These are phyloP conservation scores for Stephania japonica DNA, from an alignment of 164 flowering plant genomes.

Conservation along the genomic window DNA sequence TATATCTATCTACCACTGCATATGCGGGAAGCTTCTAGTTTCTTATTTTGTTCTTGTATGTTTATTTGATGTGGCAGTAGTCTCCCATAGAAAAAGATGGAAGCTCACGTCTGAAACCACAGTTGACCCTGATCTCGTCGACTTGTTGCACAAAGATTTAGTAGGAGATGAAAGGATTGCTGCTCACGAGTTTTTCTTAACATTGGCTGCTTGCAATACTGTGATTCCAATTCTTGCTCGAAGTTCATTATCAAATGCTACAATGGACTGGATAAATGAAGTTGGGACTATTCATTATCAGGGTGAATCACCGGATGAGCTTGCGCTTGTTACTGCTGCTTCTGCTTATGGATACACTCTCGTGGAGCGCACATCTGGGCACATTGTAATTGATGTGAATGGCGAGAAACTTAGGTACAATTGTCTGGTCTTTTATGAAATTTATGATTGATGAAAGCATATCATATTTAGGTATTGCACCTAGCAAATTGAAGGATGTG, in stretches of 20 bases:
- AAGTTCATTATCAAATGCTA: conserved; percentile 19
- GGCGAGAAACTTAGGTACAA: conserved; percentile 76
- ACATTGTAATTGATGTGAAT: conserved; percentile 70
- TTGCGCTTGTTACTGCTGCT: conserved; percentile 88
- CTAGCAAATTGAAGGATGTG: too few relatives aligned
- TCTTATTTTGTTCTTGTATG: conserved; percentile 2
- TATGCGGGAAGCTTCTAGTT: not conserved
- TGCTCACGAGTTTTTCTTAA: conserved; percentile 84
- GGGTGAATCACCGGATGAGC: conserved; percentile 98
- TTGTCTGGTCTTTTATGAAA: not conserved
- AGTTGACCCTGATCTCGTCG: conserved; percentile 54
- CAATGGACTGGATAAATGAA: conserved; percentile 23
- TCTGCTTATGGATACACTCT: conserved; percentile 94
- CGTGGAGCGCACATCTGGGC: conserved; percentile 93
- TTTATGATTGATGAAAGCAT: not conserved
- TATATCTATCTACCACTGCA: not conserved
- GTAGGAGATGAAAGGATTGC: conserved; percentile 49
- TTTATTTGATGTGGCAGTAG: conserved; percentile 15
- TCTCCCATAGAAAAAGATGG: conserved; percentile 29
- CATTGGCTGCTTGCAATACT: conserved; percentile 91
- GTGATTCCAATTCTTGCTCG: conserved; percentile 59
- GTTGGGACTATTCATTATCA: conserved; percentile 59
- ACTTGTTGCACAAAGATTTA: conserved; percentile 46
- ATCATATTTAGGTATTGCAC: too few relatives aligned
- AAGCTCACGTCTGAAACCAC: conserved; percentile 52